These are phyloP conservation scores for Calonectria hongkongensis DNA, from an alignment of 2,329 filamentous ascomycete genomes.

Conservation along the genomic window DNA sequence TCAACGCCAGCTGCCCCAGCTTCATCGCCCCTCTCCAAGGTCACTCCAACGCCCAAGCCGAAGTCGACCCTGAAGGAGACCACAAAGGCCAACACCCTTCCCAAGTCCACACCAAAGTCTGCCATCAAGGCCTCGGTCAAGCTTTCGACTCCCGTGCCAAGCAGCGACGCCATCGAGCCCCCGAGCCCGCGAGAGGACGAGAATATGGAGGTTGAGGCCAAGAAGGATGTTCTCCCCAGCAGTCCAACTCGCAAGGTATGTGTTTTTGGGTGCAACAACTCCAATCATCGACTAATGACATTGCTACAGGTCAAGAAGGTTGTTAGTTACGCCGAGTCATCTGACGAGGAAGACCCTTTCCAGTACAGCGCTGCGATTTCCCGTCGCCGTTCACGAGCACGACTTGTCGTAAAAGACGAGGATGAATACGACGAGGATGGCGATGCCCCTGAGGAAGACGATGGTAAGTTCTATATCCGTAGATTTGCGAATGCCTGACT, in stretches of 20 bases:
- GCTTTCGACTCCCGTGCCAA: slow-evolving; percentile 82
- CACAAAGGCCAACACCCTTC: slow-evolving; percentile 63
- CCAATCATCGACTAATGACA: slow-evolving; percentile 15
- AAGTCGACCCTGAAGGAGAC: slow-evolving; percentile 64
- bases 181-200: slow-evolving; percentile 77
- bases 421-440: slow-evolving; percentile 84
- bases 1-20: slow-evolving; percentile 58
- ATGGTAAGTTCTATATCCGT: slow-evolving; percentile 65
- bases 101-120: slow-evolving; percentile 65
- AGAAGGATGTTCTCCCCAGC: slow-evolving; percentile 61
- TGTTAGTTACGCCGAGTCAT: slow-evolving; percentile 90
- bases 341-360: slow-evolving; percentile 86
- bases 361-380: slow-evolving; percentile 62
- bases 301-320: slow-evolving; percentile 68
- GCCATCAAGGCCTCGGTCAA: slow-evolving; percentile 59
- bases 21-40: slow-evolving; percentile 58
- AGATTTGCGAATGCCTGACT: background rate
- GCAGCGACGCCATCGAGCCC: slow-evolving; percentile 83
- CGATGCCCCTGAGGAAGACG: slow-evolving; percentile 77
- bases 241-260: slow-evolving; percentile 88
- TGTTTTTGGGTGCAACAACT: background rate
- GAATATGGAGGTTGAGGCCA: slow-evolving; percentile 67
- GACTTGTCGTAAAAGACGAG: slow-evolving; percentile 78
- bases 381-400: slow-evolving; percentile 66
- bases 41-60: slow-evolving; percentile 56